Evolutionary conservation across 495 filamentous ascomycete species (phyloP).

Genomic region (Delitschia confertaspora): DNA sequence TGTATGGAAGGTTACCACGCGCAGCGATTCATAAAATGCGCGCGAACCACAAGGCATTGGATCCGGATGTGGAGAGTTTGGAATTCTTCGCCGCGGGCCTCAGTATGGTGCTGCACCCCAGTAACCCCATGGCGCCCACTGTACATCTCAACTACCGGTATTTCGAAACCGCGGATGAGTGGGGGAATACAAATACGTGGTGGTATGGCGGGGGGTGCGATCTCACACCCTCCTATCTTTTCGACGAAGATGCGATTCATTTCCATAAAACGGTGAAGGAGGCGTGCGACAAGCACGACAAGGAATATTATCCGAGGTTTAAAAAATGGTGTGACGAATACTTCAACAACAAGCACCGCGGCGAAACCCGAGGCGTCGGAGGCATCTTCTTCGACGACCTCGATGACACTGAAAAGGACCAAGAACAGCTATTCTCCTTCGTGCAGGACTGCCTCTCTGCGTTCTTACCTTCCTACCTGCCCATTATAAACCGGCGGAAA

Average conservation of each 20-base stretch:
- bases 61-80: constrained; percentile 64
- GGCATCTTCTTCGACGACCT: constrained; percentile 99
- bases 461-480: constrained; percentile 86
- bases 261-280: constrained; percentile 93
- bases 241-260: constrained; percentile 92
- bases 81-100: constrained; percentile 93
- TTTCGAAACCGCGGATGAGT: constrained; percentile 82
- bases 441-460: constrained; percentile 72
- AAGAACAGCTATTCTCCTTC: constrained; percentile 89
- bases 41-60: constrained; percentile 86
- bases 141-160: constrained; percentile 99
- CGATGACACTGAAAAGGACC: constrained; percentile 75
- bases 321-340: constrained; percentile 99
- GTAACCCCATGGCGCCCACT: constrained; percentile 93
- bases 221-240: constrained; percentile 87
- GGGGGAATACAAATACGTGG: constrained; percentile 72
- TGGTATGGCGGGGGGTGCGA: constrained; percentile 98
- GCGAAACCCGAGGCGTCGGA: constrained; percentile 80
- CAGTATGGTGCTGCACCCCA: constrained; percentile 83
- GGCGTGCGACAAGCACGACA: constrained; percentile 88
- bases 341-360: constrained; percentile 85
- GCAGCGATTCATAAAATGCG: constrained; percentile 89
- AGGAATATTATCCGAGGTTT: constrained; percentile 85
- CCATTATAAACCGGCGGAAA: constrained; percentile 78
- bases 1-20: constrained; percentile 85